phyloP scores from a whole-genome alignment of 768 basidiomycete species.

The Lentinula sp. region DNA sequence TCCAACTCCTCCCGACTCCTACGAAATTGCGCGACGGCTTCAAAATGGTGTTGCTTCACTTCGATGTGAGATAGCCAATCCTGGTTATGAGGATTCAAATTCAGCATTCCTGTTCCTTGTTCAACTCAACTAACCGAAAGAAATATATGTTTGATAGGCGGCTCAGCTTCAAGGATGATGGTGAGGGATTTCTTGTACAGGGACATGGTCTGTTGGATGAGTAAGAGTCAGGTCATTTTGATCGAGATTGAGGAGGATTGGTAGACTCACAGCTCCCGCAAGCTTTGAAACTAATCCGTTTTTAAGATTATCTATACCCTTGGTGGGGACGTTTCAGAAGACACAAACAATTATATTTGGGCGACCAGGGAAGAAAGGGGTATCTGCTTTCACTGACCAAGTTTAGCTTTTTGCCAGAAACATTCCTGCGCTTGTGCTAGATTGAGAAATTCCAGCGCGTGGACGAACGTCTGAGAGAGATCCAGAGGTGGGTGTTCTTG shows the following conservation, averaged over 20 bases:
- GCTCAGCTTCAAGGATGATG: slow-evolving; percentile 35
- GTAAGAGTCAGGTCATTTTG: not conserved
- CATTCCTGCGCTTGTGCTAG: slow-evolving; percentile 96
- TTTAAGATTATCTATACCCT: slow-evolving; percentile 54
- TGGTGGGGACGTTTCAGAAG: slow-evolving; percentile 9
- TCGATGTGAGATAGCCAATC: slow-evolving; percentile 78
- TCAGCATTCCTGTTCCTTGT: too few species aligned
- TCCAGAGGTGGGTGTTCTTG: slow-evolving; percentile 59
- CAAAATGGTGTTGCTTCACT: slow-evolving; percentile 80
- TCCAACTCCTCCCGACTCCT: slow-evolving; percentile 87
- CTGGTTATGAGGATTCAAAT: slow-evolving; percentile 28
- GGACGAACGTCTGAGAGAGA: slow-evolving; percentile 55
- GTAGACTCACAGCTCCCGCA: slow-evolving; percentile 53
- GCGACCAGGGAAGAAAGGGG: not conserved
- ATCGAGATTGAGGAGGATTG: slow-evolving; percentile 3
- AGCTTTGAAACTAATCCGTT: slow-evolving; percentile 81
- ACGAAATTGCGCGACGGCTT: slow-evolving; percentile 83
- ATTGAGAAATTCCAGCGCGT: slow-evolving; percentile 68
- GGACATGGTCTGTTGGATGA: slow-evolving; percentile 42
- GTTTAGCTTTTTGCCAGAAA: slow-evolving; percentile 88
- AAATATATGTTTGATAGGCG: slow-evolving; percentile 40
- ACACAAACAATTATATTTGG: not conserved
- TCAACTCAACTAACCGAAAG: slow-evolving; percentile 40
- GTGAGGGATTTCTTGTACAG: slow-evolving; percentile 52
- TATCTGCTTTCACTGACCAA: slow-evolving; percentile 45